A percentile compares a stretch with the other conserved stretches of the same genome.
Evolutionary conservation across 169 alveolate species (phyloP).

Genomic region (Plasmodium relictum): DNA sequence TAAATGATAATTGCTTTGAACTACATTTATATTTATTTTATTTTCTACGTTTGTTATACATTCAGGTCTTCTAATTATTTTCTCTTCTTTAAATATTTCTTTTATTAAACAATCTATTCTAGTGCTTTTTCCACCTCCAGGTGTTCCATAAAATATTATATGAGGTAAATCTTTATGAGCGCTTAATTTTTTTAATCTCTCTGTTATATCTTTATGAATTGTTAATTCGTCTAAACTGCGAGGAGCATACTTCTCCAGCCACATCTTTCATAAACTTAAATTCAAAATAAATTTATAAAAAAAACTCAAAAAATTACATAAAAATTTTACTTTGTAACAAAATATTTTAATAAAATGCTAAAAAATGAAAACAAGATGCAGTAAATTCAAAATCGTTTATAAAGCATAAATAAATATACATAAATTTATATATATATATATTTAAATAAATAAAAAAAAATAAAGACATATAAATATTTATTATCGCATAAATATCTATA

Average conservation of each 20-base stretch:
- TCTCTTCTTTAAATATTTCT: conserved; percentile 92
- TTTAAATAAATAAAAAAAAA: too few species aligned
- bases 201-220: conserved; percentile 90
- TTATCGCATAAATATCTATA: too few species aligned
- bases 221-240: conserved; percentile 87
- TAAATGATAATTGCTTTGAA: conserved; percentile 93
- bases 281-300: too few species aligned
- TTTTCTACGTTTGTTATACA: conserved; percentile 85
- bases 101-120: conserved; percentile 93
- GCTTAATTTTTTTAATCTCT: conserved; percentile 88
- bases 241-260: conserved; percentile 97
- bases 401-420: too few species aligned
- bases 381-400: too few species aligned
- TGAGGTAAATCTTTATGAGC: conserved; percentile 96
- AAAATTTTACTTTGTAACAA: too few species aligned
- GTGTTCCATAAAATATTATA: conserved; percentile 97
- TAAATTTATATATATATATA: too few species aligned
- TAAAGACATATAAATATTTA: too few species aligned
- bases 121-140: conserved; percentile 98
- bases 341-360: too few species aligned
- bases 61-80: conserved; percentile 90
- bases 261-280: too few species aligned
- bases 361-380: too few species aligned
- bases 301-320: too few species aligned
- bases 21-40: conserved; percentile 85